Percentiles rank a stretch among this genome's conserved stretches.
These are phyloP conservation scores for Planoprotostelium fungivorum DNA, from an alignment of 78 protist species.

Conservation along the genomic window DNA sequence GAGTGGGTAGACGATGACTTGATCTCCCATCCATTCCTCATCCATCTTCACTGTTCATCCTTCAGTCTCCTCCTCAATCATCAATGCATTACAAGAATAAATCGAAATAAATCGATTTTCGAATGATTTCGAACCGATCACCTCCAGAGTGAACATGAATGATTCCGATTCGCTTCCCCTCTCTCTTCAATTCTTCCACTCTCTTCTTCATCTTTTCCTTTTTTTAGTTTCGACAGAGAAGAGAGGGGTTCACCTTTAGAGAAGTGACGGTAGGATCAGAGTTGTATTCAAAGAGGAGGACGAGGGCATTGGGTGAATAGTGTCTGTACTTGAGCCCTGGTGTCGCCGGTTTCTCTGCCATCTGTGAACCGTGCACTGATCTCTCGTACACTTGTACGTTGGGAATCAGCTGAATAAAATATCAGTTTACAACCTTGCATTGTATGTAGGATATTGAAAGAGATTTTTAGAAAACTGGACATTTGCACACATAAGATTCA, in stretches of 20 bases:
- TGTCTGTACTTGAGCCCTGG: slow-evolving; percentile 37
- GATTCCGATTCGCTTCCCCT: not conserved
- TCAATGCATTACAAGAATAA: too few species aligned
- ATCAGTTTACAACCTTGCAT: not conserved
- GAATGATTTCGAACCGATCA: too few species aligned
- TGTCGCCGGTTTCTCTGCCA: slow-evolving; percentile 16
- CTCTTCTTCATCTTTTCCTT: not conserved
- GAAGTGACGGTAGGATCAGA: not conserved
- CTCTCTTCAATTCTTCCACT: not conserved
- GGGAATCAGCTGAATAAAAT: not conserved
- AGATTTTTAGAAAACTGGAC: too few species aligned
- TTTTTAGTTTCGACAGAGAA: not conserved
- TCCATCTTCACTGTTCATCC: too few species aligned
- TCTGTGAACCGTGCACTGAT: not conserved
- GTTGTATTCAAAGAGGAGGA: not conserved
- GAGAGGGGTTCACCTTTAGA: not conserved
- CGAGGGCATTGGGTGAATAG: slow-evolving; percentile 13
- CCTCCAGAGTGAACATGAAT: not conserved
- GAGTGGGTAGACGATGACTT: not conserved
- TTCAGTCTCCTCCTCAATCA: too few species aligned
- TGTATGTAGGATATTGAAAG: not conserved
- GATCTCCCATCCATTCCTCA: too few species aligned
- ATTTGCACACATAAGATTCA: not conserved
- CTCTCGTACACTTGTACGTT: not conserved
- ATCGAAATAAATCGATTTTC: too few species aligned